Evolutionary conservation across 345 rosid genomes (phyloP).

Genomic region (Eucalyptus sp.): DNA sequence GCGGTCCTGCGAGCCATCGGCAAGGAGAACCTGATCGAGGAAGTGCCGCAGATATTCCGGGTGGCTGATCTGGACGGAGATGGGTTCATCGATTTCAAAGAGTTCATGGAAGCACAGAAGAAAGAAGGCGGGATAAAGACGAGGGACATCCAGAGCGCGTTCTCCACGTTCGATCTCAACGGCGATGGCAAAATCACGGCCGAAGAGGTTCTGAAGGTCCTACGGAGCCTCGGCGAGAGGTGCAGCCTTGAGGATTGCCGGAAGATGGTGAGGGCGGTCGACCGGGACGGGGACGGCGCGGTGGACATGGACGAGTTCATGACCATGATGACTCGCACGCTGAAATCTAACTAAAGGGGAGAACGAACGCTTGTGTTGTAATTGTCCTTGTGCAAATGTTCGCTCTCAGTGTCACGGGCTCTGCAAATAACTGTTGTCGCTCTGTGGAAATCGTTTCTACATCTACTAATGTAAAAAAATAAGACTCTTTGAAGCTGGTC

Average conservation of each 20-base stretch:
- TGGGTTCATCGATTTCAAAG: slow-evolving; percentile 75
- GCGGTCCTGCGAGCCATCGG: slow-evolving; percentile 52
- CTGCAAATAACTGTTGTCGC: neutral
- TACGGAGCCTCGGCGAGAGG: slow-evolving; percentile 67
- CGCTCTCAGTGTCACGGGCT: neutral
- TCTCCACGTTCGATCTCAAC: slow-evolving; percentile 51
- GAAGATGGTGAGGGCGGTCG: slow-evolving; percentile 79
- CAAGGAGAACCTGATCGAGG: slow-evolving; percentile 25
- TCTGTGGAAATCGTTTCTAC: neutral
- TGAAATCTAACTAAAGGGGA: neutral
- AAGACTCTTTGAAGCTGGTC: neutral
- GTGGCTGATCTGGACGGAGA: slow-evolving; percentile 70
- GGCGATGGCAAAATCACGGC: slow-evolving; percentile 80
- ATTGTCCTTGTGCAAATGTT: neutral
- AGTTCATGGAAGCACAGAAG: slow-evolving; percentile 61
- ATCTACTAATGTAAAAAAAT: neutral
- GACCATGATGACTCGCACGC: slow-evolving; percentile 57
- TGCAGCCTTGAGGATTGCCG: slow-evolving; percentile 62
- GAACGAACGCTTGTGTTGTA: neutral
- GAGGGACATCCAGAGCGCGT: slow-evolving; percentile 48
- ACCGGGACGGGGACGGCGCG: slow-evolving; percentile 59
- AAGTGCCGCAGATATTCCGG: slow-evolving; percentile 51
- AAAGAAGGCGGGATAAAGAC: slow-evolving; percentile 47
- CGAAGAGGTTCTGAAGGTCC: slow-evolving; percentile 54
- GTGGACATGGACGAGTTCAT: slow-evolving; percentile 77